Evolutionary conservation across 257 asterid genomes (phyloP).

Genomic region (Nicotiana benthamiana): DNA sequence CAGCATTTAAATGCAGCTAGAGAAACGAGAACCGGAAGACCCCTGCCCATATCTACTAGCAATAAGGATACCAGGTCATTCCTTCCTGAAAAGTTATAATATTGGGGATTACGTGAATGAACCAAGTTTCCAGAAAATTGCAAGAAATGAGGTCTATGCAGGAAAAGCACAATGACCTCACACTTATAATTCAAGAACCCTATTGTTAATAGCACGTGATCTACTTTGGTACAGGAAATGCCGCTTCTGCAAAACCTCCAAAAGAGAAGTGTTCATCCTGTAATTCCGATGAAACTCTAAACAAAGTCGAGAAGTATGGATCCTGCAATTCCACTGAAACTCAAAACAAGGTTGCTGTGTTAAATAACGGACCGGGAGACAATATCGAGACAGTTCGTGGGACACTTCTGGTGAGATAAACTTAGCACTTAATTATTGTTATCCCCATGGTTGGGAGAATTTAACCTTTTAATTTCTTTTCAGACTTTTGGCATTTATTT

Average conservation of each 20-base stretch:
- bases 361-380: background rate
- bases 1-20: slow-evolving; percentile 17
- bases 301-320: background rate
- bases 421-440: background rate
- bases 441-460: background rate
- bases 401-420: slow-evolving; percentile 25
- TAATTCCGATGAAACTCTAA: background rate
- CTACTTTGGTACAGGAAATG: background rate
- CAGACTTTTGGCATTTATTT: background rate
- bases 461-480: background rate
- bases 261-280: background rate
- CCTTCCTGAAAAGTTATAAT: background rate
- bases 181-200: background rate
- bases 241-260: background rate
- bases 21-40: slow-evolving; percentile 16
- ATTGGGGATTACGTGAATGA: background rate
- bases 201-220: background rate
- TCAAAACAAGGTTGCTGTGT: background rate
- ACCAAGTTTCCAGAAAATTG: background rate
- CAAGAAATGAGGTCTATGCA: background rate
- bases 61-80: slow-evolving; percentile 22
- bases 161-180: background rate
- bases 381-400: slow-evolving; percentile 15
- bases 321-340: background rate
- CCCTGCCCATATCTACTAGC: slow-evolving; percentile 23